Base-by-base conservation (phyloP, 495 filamentous ascomycete species). In the Hypomontagnella monticulosa region DNA sequence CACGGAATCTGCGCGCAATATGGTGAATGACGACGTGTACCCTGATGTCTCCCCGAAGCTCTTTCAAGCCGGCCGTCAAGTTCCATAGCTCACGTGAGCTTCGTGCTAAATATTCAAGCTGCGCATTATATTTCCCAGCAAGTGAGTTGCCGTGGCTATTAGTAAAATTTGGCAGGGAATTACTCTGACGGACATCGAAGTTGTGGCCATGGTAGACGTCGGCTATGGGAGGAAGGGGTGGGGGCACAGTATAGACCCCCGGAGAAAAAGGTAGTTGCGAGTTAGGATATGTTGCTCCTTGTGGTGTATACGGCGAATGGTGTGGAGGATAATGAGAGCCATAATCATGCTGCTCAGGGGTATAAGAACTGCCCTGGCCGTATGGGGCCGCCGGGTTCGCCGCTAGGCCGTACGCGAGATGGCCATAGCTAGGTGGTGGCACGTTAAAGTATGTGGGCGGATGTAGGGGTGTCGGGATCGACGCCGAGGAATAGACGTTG, bases 1-100 rank as follows among this genome's bases (percentile, higher is more conserved):
- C 71, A 12, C 77, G 75, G 66, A 86, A 91, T 47, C 81, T 82
- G 51, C 79, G 72, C 56, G 82, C 75, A 11, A 86, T 69, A 71
- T 89, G 87, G 59, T 89, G 82, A 53, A 93, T 83, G 6, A 88
- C 78, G 48, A 85, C 85, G 59, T 84, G 85, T 6, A 92, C 80
- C 47, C 86, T 81, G 47, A 90, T 79, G 64, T 83, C 84, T 20
- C 83, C 81, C 7, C 84, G 85, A 7, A 92, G 73, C 32, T 90
- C 85, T 63, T 86, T 87, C 61, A 91, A 77, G 4, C 80, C 80
- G 30, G 80, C 81, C 23, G 87, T 82, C 9, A 76, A 71, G 47
- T 83, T 80, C 88, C 90, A 93, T 19, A 89, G 67, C 30, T 88
- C 85, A 20, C 83, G 82, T 18, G 87, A 83, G 55, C 79, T 83